Base-by-base conservation (phyloP, 1,139 yeast species). In the Pichia sp. region DNA sequence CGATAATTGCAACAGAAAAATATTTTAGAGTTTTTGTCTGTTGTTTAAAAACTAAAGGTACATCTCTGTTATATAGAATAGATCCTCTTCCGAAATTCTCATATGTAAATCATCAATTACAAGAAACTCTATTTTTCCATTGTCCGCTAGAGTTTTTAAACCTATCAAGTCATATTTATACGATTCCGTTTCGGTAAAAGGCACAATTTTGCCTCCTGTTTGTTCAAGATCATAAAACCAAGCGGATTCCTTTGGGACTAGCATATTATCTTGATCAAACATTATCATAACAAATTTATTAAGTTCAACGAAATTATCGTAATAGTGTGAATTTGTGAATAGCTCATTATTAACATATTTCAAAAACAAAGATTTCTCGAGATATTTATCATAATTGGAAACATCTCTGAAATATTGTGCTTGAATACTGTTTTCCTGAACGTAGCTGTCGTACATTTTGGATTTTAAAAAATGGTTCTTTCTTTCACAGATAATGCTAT, bases 321-420 rank as follows among this genome's bases (percentile, higher is more conserved):
- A 61, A 52, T 80, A 81, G 0, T 40, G 49, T 27, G 45, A 51
- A 43, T 50, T 53, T 45, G 55, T 64, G 55, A 55, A 46, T 28
- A 54, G 44, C 49, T 85, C 95, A 54, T 84, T 85, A 58, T 85
- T 85, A 40, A 81, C 62, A 51, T 73, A 80, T 1, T 82, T 88
- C 42, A 85, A 63, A 52, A 58, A 60, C 3, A 39, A 47, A 4
- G 64, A 57, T 34, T 51, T 47, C 33, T 51, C 58, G 32, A 61
- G 37, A 47, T 59, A 62, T 4, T 50, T 49, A 4, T 60, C 60
- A 50, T 52, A 62, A 36, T 57, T 41, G 26, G 53, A 53, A 5
- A 75, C 72, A 55, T 75, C 79, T 49, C 95, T 67, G 61, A 79
- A 85, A 58, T 83, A 85, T 56, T 85, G 95, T 0, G 95, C 94